phyloP scores from a whole-genome alignment of 1,284 basidiomycete species.

The Apiotrichum akiyoshidainum region DNA sequence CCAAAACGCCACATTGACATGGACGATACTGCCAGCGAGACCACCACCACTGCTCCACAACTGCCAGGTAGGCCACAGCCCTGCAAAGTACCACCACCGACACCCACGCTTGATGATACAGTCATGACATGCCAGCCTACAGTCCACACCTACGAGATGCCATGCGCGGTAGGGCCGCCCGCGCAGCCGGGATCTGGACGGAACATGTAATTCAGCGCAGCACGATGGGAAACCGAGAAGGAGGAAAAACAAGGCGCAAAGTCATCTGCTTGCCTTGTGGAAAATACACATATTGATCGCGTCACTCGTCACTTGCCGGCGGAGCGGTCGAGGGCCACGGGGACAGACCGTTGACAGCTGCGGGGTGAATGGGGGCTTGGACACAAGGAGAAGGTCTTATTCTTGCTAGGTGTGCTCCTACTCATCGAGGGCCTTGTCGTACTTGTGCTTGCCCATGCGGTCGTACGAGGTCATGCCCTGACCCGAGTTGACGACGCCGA shows the following conservation, averaged over 20 bases:
- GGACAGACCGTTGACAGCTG: not conserved
- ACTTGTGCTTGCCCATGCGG: constrained; percentile 71
- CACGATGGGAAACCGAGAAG: not conserved
- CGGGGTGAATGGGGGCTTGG: constrained; percentile 1
- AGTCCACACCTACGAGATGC: too few relatives aligned
- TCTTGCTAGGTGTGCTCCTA: constrained; percentile 47
- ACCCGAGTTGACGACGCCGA: constrained; percentile 91
- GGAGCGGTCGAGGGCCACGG: too few relatives aligned
- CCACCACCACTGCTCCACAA: too few relatives aligned
- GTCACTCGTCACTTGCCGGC: not conserved
- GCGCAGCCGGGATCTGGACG: not conserved
- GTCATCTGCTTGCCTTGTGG: constrained; percentile 1
- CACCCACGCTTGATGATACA: too few relatives aligned
- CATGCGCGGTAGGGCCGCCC: too few relatives aligned
- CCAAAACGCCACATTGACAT: too few relatives aligned
- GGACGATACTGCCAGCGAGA: too few relatives aligned
- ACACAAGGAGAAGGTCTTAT: not conserved
- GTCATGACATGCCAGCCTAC: too few relatives aligned
- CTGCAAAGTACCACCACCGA: too few relatives aligned
- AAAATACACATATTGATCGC: not conserved
- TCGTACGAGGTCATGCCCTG: constrained; percentile 79
- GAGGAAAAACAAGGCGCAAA: not conserved
- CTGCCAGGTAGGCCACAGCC: too few relatives aligned
- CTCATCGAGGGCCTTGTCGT: constrained; percentile 78
- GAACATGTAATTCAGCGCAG: not conserved